A percentile compares a stretch with the other conserved stretches of the same genome.
Evolutionary conservation across 2,329 filamentous ascomycete genomes (phyloP).

Genomic region (Fusarium guadeloupense): DNA sequence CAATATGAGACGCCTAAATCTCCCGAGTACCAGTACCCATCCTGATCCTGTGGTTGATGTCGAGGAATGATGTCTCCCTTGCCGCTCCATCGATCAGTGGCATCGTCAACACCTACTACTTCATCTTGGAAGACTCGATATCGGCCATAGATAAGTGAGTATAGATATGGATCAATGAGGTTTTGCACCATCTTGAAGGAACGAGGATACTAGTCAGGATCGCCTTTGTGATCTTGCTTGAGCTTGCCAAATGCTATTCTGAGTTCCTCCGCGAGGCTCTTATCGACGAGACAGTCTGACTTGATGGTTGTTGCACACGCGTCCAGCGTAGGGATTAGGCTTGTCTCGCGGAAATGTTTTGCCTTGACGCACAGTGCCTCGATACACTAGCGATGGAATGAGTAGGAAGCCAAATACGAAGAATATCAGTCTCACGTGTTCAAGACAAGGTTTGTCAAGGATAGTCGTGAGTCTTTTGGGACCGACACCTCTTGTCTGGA

Average conservation of each 20-base stretch:
- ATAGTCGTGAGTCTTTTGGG: slow-evolving; percentile 11
- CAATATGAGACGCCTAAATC: slow-evolving; percentile 63
- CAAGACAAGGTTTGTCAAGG: slow-evolving; percentile 20
- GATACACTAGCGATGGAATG: slow-evolving; percentile 22
- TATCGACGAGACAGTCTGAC: slow-evolving; percentile 31
- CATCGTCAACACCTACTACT: slow-evolving; percentile 39
- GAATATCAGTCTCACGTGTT: slow-evolving; percentile 14
- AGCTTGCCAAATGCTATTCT: slow-evolving; percentile 29
- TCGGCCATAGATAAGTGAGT: slow-evolving; percentile 35
- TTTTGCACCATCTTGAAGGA: slow-evolving; percentile 9
- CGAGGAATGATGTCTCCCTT: slow-evolving; percentile 34
- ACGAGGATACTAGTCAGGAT: slow-evolving; percentile 30
- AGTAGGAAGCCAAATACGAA: not conserved
- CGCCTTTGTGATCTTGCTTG: slow-evolving; percentile 19
- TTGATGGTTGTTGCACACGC: slow-evolving; percentile 33
- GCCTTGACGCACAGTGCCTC: slow-evolving; percentile 59
- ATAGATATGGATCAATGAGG: slow-evolving; percentile 30
- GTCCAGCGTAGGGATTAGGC: slow-evolving; percentile 48
- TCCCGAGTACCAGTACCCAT: slow-evolving; percentile 54
- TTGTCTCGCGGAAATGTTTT: slow-evolving; percentile 48
- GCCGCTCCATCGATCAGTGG: slow-evolving; percentile 32
- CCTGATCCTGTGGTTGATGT: slow-evolving; percentile 34
- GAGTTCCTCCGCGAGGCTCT: slow-evolving; percentile 13
- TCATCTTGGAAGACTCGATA: slow-evolving; percentile 49
- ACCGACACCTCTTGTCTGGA: not conserved